Percentiles rank a stretch among this genome's conserved stretches.
Evolutionary conservation across 768 basidiomycete genomes (phyloP).

Genomic region (Macrolepiota dolichaula): DNA sequence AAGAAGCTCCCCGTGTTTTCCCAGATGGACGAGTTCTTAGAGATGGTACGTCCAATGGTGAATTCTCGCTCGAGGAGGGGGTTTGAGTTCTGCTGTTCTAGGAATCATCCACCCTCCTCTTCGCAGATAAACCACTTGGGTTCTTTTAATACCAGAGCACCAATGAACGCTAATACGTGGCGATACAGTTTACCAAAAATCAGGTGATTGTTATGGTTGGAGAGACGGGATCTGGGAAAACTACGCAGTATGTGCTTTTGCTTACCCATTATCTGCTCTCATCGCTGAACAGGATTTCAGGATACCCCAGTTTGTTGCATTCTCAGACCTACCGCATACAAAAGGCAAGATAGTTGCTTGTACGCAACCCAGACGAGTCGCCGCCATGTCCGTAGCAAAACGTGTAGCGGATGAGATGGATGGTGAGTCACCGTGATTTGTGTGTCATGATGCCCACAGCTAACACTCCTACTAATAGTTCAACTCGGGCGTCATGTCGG

Average conservation of each 20-base stretch:
- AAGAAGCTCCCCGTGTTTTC: conserved; percentile 89
- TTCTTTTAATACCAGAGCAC: conserved; percentile 1
- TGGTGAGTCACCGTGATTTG: conserved; percentile 46
- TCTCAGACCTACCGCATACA: conserved; percentile 87
- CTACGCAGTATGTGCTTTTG: conserved; percentile 72
- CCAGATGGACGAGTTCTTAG: conserved; percentile 91
- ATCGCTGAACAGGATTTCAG: conserved; percentile 34
- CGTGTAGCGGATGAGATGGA: conserved; percentile 99
- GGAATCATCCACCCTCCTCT: conserved; percentile 33
- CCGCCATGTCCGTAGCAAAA: conserved; percentile 97
- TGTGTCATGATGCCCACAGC: background rate
- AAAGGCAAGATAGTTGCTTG: conserved; percentile 92
- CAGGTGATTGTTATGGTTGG: conserved; percentile 92
- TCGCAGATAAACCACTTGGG: conserved; percentile 18
- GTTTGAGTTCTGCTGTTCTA: conserved; percentile 43
- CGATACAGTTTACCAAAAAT: conserved; percentile 60
- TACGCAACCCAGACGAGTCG: conserved; percentile 94
- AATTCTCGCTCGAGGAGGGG: conserved; percentile 33
- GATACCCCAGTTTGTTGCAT: conserved; percentile 96
- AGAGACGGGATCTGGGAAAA: conserved; percentile 95
- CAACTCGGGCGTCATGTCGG: conserved; percentile 93
- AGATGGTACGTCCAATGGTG: conserved; percentile 61
- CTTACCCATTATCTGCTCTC: background rate
- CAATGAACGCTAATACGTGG: conserved; percentile 22
- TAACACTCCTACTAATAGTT: conserved; percentile 44